Conservation (phyloP, 768 basidiomycete species). For the Leucosporidium yakuticum region DNA sequence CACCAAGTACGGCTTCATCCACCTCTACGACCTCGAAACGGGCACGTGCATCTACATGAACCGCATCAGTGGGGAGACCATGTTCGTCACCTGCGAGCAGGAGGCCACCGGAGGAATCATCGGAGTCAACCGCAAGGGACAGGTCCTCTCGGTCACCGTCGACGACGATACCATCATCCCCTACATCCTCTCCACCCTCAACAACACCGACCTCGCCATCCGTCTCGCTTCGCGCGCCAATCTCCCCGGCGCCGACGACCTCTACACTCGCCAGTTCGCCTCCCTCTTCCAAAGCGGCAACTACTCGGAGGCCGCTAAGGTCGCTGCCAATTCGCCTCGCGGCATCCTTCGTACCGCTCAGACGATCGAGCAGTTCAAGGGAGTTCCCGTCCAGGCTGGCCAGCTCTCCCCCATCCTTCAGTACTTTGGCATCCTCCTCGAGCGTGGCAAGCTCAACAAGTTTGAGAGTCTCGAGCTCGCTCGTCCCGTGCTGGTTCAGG, state of each 20-base stretch:
- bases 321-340: constrained; percentile 95
- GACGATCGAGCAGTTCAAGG: constrained; percentile 96
- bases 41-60: constrained; percentile 99
- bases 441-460: constrained; percentile 97
- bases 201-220: constrained; percentile 96
- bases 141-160: constrained; percentile 82
- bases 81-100: constrained; percentile 96
- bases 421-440: constrained; percentile 96
- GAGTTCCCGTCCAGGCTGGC: constrained; percentile 81
- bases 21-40: constrained; percentile 94
- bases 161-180: constrained; percentile 95
- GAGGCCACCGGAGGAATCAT: constrained; percentile 92
- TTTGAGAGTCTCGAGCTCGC: constrained; percentile 92
- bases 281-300: constrained; percentile 81
- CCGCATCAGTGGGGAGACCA: constrained; percentile 97
- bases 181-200: constrained; percentile 85
- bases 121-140: constrained; percentile 99
- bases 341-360: constrained; percentile 90
- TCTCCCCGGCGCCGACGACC: constrained; percentile 92
- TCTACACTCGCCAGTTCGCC: constrained; percentile 91
- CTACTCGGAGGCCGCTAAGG: constrained; percentile 88
- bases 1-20: constrained; percentile 99
- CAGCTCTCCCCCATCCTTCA: constrained; percentile 92
- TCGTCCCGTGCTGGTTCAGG: constrained; percentile 89
- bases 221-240: constrained; percentile 94